These are phyloP conservation scores for Moringa oleifera DNA, from an alignment of 345 rosid genomes.

Conservation along the genomic window DNA sequence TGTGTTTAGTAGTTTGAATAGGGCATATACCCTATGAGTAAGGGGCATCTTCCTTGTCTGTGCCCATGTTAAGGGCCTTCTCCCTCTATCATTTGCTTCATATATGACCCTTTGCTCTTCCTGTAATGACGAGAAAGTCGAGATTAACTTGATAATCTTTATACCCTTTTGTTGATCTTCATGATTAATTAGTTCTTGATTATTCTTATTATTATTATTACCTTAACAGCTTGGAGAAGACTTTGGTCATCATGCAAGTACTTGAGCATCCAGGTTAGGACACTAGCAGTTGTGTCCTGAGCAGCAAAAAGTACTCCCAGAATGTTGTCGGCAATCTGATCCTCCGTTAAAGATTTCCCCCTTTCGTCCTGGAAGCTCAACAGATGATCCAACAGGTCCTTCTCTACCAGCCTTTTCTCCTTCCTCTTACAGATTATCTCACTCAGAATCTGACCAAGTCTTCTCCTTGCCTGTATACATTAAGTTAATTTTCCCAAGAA, in stretches of 20 bases:
- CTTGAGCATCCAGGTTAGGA: conserved; percentile 80
- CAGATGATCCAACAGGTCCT: conserved; percentile 52
- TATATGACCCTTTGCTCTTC: conserved; percentile 56
- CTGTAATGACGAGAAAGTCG: conserved; percentile 24
- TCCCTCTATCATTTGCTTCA: conserved; percentile 45
- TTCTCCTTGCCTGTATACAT: conserved; percentile 69
- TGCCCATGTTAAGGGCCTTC: conserved; percentile 61
- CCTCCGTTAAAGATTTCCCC: conserved; percentile 37
- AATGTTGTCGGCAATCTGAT: conserved; percentile 67
- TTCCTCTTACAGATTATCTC: conserved; percentile 56
- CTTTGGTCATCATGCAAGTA: conserved; percentile 56
- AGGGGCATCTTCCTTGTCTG: conserved; percentile 76
- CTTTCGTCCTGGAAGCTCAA: conserved; percentile 42
- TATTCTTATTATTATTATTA: conserved; percentile 6
- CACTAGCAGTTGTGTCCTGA: conserved; percentile 88
- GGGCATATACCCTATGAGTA: conserved; percentile 47
- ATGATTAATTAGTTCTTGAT: not conserved
- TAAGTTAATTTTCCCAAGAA: too few species aligned
- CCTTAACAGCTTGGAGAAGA: conserved; percentile 72
- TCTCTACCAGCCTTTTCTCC: conserved; percentile 42
- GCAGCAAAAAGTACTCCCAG: conserved; percentile 89
- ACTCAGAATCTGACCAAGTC: conserved; percentile 41
- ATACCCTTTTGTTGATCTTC: not conserved
- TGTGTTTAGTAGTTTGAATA: not conserved
- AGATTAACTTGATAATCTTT: not conserved